These are phyloP conservation scores for Metroxylon sagu DNA, from an alignment of 176 grass and related monocot genomes.

Conservation along the genomic window DNA sequence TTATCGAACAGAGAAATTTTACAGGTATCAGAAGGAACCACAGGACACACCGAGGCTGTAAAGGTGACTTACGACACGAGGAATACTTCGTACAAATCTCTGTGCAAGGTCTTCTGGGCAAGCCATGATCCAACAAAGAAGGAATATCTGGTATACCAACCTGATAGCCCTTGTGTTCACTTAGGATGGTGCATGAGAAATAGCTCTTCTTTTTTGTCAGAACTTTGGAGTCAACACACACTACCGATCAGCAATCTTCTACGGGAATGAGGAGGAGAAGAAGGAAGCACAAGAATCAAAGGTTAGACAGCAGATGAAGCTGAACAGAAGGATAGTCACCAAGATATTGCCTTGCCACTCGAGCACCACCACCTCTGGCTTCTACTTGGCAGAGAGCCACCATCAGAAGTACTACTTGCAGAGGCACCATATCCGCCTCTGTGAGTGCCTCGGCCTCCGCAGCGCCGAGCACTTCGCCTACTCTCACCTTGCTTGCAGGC, in stretches of 20 bases:
- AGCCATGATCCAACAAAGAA: constrained; percentile 22
- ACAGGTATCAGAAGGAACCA: constrained; percentile 10
- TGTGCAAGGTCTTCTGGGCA: constrained; percentile 17
- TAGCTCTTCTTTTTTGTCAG: background rate
- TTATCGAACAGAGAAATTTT: background rate
- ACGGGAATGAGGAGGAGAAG: constrained; percentile 4
- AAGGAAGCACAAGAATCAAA: constrained; percentile 6
- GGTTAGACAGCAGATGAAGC: constrained; percentile 16
- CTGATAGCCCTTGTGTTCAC: too few relatives aligned
- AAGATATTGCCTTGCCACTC: background rate
- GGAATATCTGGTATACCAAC: background rate
- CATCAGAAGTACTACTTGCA: constrained; percentile 16
- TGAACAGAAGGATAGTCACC: constrained; percentile 16
- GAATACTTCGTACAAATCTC: background rate
- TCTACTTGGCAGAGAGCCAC: constrained; percentile 4
- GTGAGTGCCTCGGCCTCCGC: constrained; percentile 9
- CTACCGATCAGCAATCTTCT: constrained; percentile 13
- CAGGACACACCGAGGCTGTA: constrained; percentile 18
- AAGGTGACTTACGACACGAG: constrained; percentile 16
- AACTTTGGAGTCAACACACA: constrained; percentile 5
- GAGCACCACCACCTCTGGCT: background rate
- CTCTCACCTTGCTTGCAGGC: constrained; percentile 13
- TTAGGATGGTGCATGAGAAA: background rate
- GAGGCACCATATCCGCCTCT: background rate
- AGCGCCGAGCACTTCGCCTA: constrained; percentile 8